Percentiles rank a stretch among this genome's conserved stretches.
Evolutionary conservation across 1,284 basidiomycete species (phyloP).

Genomic region (Leucoagaricus sp.): DNA sequence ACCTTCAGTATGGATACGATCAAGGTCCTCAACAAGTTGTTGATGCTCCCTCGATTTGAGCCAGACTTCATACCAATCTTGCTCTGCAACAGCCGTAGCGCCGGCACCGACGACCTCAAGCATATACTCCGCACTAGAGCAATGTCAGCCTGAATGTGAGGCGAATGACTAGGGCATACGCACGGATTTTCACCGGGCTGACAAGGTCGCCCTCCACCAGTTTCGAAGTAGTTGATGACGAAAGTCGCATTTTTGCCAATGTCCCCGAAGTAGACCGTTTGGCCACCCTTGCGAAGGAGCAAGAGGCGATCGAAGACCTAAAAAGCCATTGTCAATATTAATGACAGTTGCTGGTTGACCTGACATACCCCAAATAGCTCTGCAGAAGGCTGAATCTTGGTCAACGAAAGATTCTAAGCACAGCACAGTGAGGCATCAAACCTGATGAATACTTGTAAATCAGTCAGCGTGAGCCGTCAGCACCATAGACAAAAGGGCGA

Average conservation of each 20-base stretch:
- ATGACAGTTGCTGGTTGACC: conserved; percentile 13
- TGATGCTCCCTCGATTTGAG: conserved; percentile 33
- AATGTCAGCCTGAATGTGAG: background rate
- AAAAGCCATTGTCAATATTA: background rate
- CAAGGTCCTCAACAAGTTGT: conserved; percentile 29
- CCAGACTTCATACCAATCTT: conserved; percentile 50
- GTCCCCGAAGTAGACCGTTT: conserved; percentile 80
- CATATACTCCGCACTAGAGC: conserved; percentile 44
- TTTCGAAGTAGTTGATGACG: conserved; percentile 72
- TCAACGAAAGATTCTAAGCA: no score
- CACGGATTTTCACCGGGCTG: conserved; percentile 46
- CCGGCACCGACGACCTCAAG: conserved; percentile 50
- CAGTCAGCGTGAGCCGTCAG: no score
- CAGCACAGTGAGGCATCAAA: no score
- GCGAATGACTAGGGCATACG: conserved; percentile 14
- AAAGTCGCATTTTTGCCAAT: conserved; percentile 58
- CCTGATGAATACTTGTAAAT: conserved; percentile 36
- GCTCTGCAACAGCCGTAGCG: conserved; percentile 38
- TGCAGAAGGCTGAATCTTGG: conserved; percentile 75
- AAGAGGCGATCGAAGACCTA: conserved; percentile 67
- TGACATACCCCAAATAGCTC: conserved; percentile 61
- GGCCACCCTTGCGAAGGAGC: conserved; percentile 66
- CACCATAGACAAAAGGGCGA: conserved; percentile 18
- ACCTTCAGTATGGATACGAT: conserved; percentile 39
- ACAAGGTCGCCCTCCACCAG: conserved; percentile 53